These are phyloP conservation scores for Globisporangium heterothallicum DNA, from an alignment of 352 stramenopile species.

Conservation along the genomic window DNA sequence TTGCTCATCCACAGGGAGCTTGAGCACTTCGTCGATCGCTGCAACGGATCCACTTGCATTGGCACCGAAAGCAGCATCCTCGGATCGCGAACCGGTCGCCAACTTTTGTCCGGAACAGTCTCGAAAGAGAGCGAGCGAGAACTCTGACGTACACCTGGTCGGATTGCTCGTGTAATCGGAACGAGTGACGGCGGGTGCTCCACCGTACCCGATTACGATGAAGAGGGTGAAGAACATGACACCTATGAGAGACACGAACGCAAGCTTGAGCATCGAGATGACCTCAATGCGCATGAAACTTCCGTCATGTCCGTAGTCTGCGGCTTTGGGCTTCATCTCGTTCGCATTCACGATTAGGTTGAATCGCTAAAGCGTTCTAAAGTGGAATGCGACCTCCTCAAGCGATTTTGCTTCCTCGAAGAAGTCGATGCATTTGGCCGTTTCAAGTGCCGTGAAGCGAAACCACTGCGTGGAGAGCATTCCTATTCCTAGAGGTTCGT, in stretches of 20 bases:
- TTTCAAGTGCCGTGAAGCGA: neutral
- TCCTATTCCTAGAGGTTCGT: neutral
- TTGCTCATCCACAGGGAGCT: slow-evolving; percentile 24
- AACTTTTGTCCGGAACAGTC: slow-evolving; percentile 22
- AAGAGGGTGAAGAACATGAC: slow-evolving; percentile 36
- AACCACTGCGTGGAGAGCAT: neutral
- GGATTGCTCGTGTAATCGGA: slow-evolving; percentile 47
- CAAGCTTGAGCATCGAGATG: slow-evolving; percentile 51
- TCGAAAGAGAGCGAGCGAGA: slow-evolving; percentile 30
- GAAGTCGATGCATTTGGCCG: neutral
- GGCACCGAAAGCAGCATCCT: neutral
- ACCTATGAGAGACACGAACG: slow-evolving; percentile 18
- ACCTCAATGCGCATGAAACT: slow-evolving; percentile 67
- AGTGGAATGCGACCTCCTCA: too few species aligned
- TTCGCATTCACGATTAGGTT: neutral
- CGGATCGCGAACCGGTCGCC: neutral
- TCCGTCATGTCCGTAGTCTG: slow-evolving; percentile 20
- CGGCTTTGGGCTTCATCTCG: slow-evolving; percentile 21
- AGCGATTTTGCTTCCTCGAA: neutral
- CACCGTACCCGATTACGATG: slow-evolving; percentile 36
- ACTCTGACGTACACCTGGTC: slow-evolving; percentile 49
- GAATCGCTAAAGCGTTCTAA: neutral
- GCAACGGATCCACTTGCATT: slow-evolving; percentile 22
- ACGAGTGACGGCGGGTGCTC: slow-evolving; percentile 27
- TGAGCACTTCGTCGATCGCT: slow-evolving; percentile 38